A percentile compares a stretch with the other conserved stretches of the same genome.
These are phyloP conservation scores for Yamadazyma spencermartinsiae DNA, from an alignment of 1,139 yeast genomes.

Conservation along the genomic window DNA sequence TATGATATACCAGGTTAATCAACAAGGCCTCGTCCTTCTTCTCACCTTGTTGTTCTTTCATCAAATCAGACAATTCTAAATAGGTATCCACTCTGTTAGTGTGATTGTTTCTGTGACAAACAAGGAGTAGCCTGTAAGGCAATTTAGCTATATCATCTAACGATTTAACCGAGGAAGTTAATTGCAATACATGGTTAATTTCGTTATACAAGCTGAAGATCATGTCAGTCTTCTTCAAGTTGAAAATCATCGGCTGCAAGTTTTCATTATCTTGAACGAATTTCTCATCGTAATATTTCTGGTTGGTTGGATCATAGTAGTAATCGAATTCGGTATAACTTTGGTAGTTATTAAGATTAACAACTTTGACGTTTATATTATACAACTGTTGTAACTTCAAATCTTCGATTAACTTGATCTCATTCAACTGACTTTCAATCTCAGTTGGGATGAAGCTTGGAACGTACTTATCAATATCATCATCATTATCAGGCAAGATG, in stretches of 20 bases:
- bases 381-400: constrained; percentile 80
- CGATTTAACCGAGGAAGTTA: constrained; percentile 12
- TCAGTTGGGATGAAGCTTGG: constrained; percentile 72
- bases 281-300: constrained; percentile 44
- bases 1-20: constrained; percentile 41
- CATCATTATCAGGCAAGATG: constrained; percentile 59
- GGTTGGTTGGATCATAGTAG: constrained; percentile 57
- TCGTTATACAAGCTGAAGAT: constrained; percentile 51
- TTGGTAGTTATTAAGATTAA: constrained; percentile 51
- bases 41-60: constrained; percentile 7
- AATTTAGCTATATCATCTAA: constrained; percentile 29
- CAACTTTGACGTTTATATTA: constrained; percentile 61
- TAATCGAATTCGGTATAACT: constrained; percentile 75
- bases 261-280: constrained; percentile 38
- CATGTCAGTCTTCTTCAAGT: constrained; percentile 59
- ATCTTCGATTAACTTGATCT: constrained; percentile 58
- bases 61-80: constrained; percentile 34
- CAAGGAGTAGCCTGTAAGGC: constrained; percentile 60
- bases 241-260: constrained; percentile 46
- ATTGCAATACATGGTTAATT: constrained; percentile 46
- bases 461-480: constrained; percentile 40
- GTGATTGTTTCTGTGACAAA: constrained; percentile 70
- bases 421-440: constrained; percentile 62
- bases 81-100: constrained; percentile 67
- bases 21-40: constrained; percentile 21